Evolutionary conservation across 1,284 basidiomycete species (phyloP), one percentile per base, ranked within the genome.

Genomic region (Leccinum holopus): DNA sequence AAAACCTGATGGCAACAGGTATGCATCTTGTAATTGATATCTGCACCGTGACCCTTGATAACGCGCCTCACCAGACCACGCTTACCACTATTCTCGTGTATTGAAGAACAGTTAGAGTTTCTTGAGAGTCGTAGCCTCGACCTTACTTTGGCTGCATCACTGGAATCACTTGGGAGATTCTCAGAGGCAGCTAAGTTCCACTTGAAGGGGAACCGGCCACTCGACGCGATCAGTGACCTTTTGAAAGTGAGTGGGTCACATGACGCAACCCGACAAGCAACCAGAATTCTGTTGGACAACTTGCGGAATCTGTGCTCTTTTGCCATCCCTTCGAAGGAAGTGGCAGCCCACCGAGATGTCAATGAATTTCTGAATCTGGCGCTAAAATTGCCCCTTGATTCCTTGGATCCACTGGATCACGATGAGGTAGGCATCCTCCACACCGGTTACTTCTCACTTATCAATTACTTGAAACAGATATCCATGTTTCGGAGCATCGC

Each of bases 131-230:
- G 79, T 58, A 82, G 80, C 21, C 76, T 90, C 6, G 82, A 86
- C 62, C 67, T 81, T 14, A 80, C 83, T 11, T 80, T 78, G 21
- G 82, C 82, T 0, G 70, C 71, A 0, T 69, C 88, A 9, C 77
- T 89, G n/a, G 77, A 81, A 54, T 70, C 76, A 3, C 73, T 79
- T 3, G 81, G 79, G 6, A 75, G 79, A 63, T 78, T 74, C 53
- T 62, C 68, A 0, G 84, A 88, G 33, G 87, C 87, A 0, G 87
- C 86, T 0, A 78, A 85, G 16, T 68, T 87, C 14, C 82, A 86
- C 65, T 68, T 85, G 3, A 68, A 71, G 1, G 82, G 86, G 70
- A 85, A 86, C 21, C 78, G 80, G 2, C 72, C 69, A 2, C 44
- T 81, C 2, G 77, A 84, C 21, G 88, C 84, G 0, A 81, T 87